Base-by-base conservation (phyloP, 257 asterid species). In the Euphrasia confusa region DNA sequence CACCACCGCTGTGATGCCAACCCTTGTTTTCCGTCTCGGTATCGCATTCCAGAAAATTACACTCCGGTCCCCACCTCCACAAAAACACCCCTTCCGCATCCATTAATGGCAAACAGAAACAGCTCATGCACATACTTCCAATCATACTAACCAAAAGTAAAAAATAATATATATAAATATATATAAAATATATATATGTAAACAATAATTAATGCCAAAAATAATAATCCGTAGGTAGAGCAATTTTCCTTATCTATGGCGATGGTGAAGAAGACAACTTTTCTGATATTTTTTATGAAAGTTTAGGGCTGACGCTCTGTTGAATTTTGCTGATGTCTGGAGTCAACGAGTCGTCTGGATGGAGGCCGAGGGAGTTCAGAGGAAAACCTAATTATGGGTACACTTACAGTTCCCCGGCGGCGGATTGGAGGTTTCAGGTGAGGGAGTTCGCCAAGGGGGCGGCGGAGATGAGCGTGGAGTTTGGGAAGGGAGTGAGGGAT, bases 401-500 rank as follows among this genome's bases (percentile, higher is more conserved):
- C 42, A 9, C 11, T 9, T 37, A 37, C 42, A 8, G 42, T 37
- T 37, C 42, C 11, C 42, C 42, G 66, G 66, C 48, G 61, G 37
- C 33, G 61, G 68, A 78, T 67, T 86, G 96, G 99, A 82, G 73
- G 76, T 78, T 64, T 66, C 93, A 86, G 61, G 84, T 60, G 70
- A 78, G 83, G 83, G 99, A 92, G 78, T 92, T 92, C 28, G 89
- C 88, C 8, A 89, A 83, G 71, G 97, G 97, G 68, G 87, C 88
- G 61, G 96, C 83, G 70, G 99, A 92, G 82, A 84, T 92, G 97
- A 89, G 88, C 52, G 77, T 92, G 71, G 91, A 81, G 81, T 84
- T 92, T 56, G 99, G 92, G 64, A 93, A 86, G 66, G 97, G 96
- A 64, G 89, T 89, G 59, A 78, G 97, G 68, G 99, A 92, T 65